Evolutionary conservation across 176 grass and related monocot genomes (phyloP).

Genomic region (Musa schizocarpa): DNA sequence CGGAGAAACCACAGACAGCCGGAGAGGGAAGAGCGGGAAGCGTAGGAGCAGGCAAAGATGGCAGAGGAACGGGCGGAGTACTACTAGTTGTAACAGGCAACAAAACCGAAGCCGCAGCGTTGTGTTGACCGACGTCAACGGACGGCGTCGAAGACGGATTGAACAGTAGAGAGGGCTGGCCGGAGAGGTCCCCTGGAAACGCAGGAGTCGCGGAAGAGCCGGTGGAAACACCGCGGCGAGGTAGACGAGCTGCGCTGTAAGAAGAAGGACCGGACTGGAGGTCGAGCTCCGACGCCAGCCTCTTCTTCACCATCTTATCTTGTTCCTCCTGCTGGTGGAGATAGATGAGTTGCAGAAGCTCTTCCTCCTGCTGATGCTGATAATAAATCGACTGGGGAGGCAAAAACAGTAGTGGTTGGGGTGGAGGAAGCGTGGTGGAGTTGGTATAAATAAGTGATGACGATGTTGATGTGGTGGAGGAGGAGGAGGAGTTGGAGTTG

Average conservation of each 20-base stretch:
- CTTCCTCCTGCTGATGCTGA: not conserved
- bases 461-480: not conserved
- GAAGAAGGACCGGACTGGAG: conserved; percentile 24
- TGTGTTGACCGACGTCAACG: not conserved
- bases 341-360: conserved; percentile 29
- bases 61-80: conserved; percentile 16
- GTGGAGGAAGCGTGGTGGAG: not conserved
- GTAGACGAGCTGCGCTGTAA: conserved; percentile 27
- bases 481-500: not conserved
- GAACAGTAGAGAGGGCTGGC: conserved; percentile 14
- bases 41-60: conserved; percentile 22
- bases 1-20: conserved; percentile 42
- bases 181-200: conserved; percentile 10
- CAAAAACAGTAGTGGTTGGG: not conserved
- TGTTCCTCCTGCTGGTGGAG: conserved; percentile 23
- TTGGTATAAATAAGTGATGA: not conserved
- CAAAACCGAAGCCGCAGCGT: conserved; percentile 16
- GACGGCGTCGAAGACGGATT: not conserved
- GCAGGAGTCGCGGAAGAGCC: not conserved
- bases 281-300: conserved; percentile 60
- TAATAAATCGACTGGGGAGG: not conserved
- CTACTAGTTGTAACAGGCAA: not conserved
- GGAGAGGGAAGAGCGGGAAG: conserved; percentile 32
- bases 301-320: conserved; percentile 65
- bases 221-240: conserved; percentile 22